Evolutionary conservation across 352 stramenopile species (phyloP).

Genomic region (Peronospora farinosa): DNA sequence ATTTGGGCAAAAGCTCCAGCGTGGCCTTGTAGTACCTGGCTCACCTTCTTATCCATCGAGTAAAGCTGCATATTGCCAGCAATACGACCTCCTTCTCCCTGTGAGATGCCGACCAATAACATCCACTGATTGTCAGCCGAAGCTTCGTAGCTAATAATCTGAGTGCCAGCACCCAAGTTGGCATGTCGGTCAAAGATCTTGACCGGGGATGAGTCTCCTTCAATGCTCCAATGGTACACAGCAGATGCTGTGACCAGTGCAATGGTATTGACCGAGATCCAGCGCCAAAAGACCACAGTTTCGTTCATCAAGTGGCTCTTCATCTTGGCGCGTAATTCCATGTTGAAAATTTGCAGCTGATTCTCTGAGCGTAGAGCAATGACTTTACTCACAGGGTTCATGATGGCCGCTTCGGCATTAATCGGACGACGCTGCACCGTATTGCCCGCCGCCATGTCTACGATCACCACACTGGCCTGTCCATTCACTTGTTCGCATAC

Average conservation of each 20-base stretch:
- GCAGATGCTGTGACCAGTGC: conserved; percentile 93
- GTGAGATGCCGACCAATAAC: conserved; percentile 95
- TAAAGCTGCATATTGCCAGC: conserved; percentile 98
- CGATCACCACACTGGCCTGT: conserved; percentile 86
- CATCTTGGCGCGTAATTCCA: conserved; percentile 98
- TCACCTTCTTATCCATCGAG: conserved; percentile 98
- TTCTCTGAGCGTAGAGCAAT: conserved; percentile 84
- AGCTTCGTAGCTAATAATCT: conserved; percentile 99
- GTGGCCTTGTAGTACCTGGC: conserved; percentile 96
- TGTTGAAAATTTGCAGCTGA: conserved; percentile 99
- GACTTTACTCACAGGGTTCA: conserved; percentile 96
- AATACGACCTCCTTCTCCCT: conserved; percentile 90
- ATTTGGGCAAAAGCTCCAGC: conserved; percentile 95
- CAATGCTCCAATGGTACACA: conserved; percentile 98
- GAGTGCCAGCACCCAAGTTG: conserved; percentile 88
- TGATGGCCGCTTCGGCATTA: conserved; percentile 98
- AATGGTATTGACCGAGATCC: conserved; percentile 95
- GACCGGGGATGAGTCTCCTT: conserved; percentile 83
- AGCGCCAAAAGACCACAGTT: conserved; percentile 97
- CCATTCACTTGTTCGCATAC: conserved; percentile 89
- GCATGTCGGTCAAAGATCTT: conserved; percentile 98
- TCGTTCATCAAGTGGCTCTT: conserved; percentile 92
- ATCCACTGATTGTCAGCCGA: conserved; percentile 97
- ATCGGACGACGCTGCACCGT: conserved; percentile 92
- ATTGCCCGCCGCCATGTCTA: conserved; percentile 87